Base-by-base conservation (phyloP, 23 red algal species). In the Gracilariopsis chorda region DNA sequence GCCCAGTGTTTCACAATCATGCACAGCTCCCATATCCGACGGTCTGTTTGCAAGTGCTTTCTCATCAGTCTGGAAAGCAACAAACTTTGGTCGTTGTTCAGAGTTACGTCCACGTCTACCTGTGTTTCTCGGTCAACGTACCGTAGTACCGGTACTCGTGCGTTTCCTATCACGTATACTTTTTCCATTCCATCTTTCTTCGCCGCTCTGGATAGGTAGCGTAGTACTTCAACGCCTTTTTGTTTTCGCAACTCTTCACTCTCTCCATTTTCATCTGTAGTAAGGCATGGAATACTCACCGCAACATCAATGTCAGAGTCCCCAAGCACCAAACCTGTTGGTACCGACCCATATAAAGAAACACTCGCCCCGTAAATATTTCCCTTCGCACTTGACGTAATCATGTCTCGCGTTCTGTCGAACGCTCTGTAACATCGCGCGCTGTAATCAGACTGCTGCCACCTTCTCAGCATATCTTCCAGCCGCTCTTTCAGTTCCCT, bases 1-100 rank as follows among this genome's bases (percentile, higher is more conserved):
- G 85, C 85, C 85, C 85, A 89, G 48, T 89, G 48, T 37, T 89
- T 89, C 40, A 89, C 58, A 16, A 46, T 11, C 72, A 89, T 78
- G 49, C 85, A 89, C 48, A 89, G 67, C 39, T 89, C 37, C 85
- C 85, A 89, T 5, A 89, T 55, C 11, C 85, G 65, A 33, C 14
- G 37, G 44, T 89, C 85, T 25, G 42, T 47, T 28, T 77, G 68
- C 57, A 78, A 49, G 39, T 89, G 85, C 9, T 46, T 35, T 33
- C 85, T 67, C 19, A 89, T 9, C 48, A 89, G 49, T 48, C 85
- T 58, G 3, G 85, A 63, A 8, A 89, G 9, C 19, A 89, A 14
- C 2, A 76, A 44, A 37, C 61, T 55, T 3, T 57, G 45, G 51
- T 89, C 85, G 45, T 58, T 76, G 35, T 69, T 63, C 36, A 89